These are phyloP conservation scores for Nicotiana knightiana DNA, from an alignment of 257 asterid genomes.

Conservation along the genomic window DNA sequence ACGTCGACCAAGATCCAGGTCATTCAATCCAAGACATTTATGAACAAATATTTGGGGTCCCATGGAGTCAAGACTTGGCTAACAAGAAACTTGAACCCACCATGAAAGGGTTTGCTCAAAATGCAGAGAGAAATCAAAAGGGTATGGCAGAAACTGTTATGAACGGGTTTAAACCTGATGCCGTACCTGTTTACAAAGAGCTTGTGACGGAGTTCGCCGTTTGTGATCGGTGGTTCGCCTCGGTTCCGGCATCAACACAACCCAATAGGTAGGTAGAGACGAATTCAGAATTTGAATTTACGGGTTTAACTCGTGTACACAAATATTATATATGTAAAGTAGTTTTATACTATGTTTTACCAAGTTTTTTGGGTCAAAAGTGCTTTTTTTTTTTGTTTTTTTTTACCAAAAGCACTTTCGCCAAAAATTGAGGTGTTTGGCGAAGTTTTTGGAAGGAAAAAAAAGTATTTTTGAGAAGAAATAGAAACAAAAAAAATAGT, in stretches of 20 bases:
- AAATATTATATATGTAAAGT: too few species aligned
- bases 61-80: constrained; percentile 33
- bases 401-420: too few species aligned
- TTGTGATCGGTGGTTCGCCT: constrained; percentile 70
- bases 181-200: constrained; percentile 44
- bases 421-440: too few species aligned
- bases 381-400: too few species aligned
- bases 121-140: constrained; percentile 35
- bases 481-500: too few species aligned
- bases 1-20: constrained; percentile 67
- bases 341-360: too few species aligned
- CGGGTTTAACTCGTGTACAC: too few species aligned
- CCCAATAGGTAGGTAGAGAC: constrained; percentile 43
- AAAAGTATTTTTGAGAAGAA: too few species aligned
- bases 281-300: too few species aligned
- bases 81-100: constrained; percentile 20
- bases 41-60: constrained; percentile 52
- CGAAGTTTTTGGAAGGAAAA: too few species aligned
- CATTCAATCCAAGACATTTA: constrained; percentile 54
- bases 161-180: constrained; percentile 60
- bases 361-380: too few species aligned
- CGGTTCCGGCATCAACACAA: constrained; percentile 74
- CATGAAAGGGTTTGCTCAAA: constrained; percentile 63
- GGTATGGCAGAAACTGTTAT: constrained; percentile 53
- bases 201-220: constrained; percentile 57